A percentile compares a stretch with the other conserved stretches of the same genome.
Evolutionary conservation across 1,284 basidiomycete species (phyloP).

Genomic region (Cystobasidium pallidum): DNA sequence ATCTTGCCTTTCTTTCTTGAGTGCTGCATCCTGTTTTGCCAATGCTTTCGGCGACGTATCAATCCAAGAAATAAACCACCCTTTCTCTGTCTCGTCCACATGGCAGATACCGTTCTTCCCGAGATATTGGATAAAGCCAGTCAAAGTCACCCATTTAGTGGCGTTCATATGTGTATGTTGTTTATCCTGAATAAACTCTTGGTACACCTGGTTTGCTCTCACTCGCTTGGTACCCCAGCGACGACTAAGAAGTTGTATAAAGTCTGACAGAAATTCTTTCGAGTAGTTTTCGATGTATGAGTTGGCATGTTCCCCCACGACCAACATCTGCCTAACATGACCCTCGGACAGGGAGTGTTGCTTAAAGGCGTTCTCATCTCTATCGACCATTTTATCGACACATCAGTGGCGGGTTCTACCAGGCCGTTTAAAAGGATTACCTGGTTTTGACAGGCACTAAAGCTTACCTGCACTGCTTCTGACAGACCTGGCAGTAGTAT

Average conservation of each 20-base stretch:
- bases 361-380: slow-evolving; percentile 95
- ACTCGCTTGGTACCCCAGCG: slow-evolving; percentile 93
- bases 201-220: slow-evolving; percentile 92
- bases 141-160: slow-evolving; percentile 94
- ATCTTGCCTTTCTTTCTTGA: slow-evolving; percentile 89
- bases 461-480: slow-evolving; percentile 79
- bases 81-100: slow-evolving; percentile 97
- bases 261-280: slow-evolving; percentile 85
- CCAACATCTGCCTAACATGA: slow-evolving; percentile 93
- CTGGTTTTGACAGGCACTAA: neutral
- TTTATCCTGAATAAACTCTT: slow-evolving; percentile 97
- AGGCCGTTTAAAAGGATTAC: neutral
- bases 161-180: slow-evolving; percentile 97
- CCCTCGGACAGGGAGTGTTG: slow-evolving; percentile 70
- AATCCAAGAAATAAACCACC: slow-evolving; percentile 95
- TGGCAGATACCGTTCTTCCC: slow-evolving; percentile 83
- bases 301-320: slow-evolving; percentile 89
- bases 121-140: slow-evolving; percentile 89
- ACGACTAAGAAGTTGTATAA: slow-evolving; percentile 81
- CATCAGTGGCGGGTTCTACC: slow-evolving; percentile 3
- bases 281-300: slow-evolving; percentile 90
- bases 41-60: slow-evolving; percentile 93
- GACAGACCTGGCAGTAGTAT: slow-evolving; percentile 95
- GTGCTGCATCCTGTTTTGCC: slow-evolving; percentile 74
- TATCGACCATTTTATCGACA: neutral